These are phyloP conservation scores for Pythium phragmitis DNA, from an alignment of 352 stramenopile species.

Conservation along the genomic window DNA sequence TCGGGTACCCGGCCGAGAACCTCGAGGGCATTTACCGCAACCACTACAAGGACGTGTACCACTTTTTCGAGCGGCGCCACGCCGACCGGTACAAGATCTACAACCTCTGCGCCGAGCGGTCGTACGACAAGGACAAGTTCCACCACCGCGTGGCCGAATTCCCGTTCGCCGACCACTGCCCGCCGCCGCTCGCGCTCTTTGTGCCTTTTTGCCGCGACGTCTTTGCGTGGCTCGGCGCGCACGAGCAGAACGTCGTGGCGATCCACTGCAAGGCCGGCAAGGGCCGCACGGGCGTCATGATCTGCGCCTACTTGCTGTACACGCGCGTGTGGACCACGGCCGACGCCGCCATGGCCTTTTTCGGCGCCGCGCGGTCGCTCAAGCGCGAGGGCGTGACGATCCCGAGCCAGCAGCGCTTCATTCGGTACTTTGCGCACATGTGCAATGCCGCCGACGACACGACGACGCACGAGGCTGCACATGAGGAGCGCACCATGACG, in stretches of 20 bases:
- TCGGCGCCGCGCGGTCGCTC: conserved; percentile 62
- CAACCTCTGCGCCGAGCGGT: conserved; percentile 89
- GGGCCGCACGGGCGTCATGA: conserved; percentile 90
- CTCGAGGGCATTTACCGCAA: conserved; percentile 90
- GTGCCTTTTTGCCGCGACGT: conserved; percentile 69
- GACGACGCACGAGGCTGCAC: conserved; percentile 12
- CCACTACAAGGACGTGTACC: conserved; percentile 86
- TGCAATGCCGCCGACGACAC: conserved; percentile 30
- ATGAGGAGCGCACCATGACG: conserved; percentile 35
- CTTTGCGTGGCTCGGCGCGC: conserved; percentile 44
- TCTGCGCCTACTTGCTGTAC: conserved; percentile 78
- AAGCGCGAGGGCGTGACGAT: conserved; percentile 86
- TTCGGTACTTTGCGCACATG: conserved; percentile 68
- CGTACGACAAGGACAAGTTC: conserved; percentile 81
- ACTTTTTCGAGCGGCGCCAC: conserved; percentile 89
- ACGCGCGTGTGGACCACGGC: conserved; percentile 55
- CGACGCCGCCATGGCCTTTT: conserved; percentile 65
- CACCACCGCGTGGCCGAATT: conserved; percentile 71
- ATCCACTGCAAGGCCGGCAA: conserved; percentile 92
- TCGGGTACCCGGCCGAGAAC: conserved; percentile 87
- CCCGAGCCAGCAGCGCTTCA: conserved; percentile 74
- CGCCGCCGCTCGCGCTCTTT: conserved; percentile 72
- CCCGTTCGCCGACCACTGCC: conserved; percentile 88
- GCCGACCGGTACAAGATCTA: conserved; percentile 84
- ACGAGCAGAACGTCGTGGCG: conserved; percentile 78